Evolutionary conservation across 2,329 filamentous ascomycete species (phyloP), one percentile per base, ranked within the genome.

Genomic region (Dactylella cylindrospora): DNA sequence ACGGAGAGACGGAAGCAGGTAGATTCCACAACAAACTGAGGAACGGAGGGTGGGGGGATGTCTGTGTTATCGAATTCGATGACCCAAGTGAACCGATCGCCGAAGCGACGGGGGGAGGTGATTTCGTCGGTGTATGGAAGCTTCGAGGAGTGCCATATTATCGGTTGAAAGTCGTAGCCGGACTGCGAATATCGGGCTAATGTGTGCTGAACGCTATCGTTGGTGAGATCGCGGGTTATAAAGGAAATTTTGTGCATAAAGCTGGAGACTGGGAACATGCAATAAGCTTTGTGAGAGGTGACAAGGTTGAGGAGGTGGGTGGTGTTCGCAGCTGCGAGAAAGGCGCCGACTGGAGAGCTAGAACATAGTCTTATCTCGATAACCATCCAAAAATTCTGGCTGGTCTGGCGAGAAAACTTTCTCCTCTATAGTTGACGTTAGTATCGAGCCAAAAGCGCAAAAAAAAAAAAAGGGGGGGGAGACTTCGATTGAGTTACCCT

Each of bases 1-100:
- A 61, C 43, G 23, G 55, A 53, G 13, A 61, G 47, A n/a, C 55
- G 55, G 13, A 53, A 61, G 32, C 55, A 61, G 25, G 55, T 61
- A 4, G 55, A 61, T 26, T 61, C 55, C 10, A 61, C 29, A n/a
- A 61, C 55, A 29, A 9, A 20, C 15, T 49, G 33, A 10, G 55
- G 55, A 12, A 47, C 35, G 2, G 26, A 5, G 10, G 55, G 47
- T 6, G 22, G 8, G 1, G 47, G 29, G 5, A 61, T 49, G 12
- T 25, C 41, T 1, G 22, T 25, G 13, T 61, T 61, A 15, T 61
- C 47, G 31, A 61, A 61, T 28, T 61, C 47, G 20, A 61, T 53
- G 1, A 49, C n/a, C 55, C 55, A 61, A 17, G 47, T 47, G 25
- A 41, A 40, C 19, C 53, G 52, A 23, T 61, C 55, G 3, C 55